Percentiles rank a stretch among this genome's conserved stretches.
phyloP scores from a whole-genome alignment of 2,329 filamentous ascomycete species.

The Diaporthe ilicicola region DNA sequence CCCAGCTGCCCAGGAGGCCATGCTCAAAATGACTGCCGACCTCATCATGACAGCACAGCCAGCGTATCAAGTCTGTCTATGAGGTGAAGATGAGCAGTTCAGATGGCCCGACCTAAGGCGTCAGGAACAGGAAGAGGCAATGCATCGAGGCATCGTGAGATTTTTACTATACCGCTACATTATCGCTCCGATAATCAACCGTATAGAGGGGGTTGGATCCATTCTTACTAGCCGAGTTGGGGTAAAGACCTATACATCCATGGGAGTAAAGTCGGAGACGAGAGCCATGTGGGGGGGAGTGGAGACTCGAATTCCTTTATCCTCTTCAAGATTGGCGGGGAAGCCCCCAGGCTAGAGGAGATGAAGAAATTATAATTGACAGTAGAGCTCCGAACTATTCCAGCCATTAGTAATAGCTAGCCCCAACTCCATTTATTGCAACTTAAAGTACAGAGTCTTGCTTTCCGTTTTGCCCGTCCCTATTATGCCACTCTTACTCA shows the following conservation, averaged over 20 bases:
- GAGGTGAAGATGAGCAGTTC: neutral
- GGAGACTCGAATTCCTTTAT: neutral
- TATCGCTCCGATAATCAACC: slow-evolving; percentile 7
- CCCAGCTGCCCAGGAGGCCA: slow-evolving; percentile 6
- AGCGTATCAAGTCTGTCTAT: neutral
- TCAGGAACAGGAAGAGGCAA: neutral
- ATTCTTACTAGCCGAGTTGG: slow-evolving; percentile 4
- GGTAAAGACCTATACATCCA: neutral
- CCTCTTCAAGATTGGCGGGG: neutral
- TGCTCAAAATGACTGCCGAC: neutral
- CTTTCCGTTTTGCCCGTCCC: no score
- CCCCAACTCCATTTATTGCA: no score
- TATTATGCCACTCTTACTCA: no score
- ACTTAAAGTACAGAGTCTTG: no score
- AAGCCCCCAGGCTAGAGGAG: neutral
- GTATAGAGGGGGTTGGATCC: neutral
- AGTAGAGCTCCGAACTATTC: no score
- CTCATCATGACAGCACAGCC: neutral
- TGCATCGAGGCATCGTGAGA: neutral
- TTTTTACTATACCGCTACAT: slow-evolving; percentile 14
- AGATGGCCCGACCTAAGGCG: neutral
- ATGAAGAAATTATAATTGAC: neutral
- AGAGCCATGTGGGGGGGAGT: slow-evolving; percentile 3
- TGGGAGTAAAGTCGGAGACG: slow-evolving; percentile 1
- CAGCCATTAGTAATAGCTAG: no score